Evolutionary conservation across 2,329 filamentous ascomycete species (phyloP).

Genomic region (Penicillium brevicompactum): DNA sequence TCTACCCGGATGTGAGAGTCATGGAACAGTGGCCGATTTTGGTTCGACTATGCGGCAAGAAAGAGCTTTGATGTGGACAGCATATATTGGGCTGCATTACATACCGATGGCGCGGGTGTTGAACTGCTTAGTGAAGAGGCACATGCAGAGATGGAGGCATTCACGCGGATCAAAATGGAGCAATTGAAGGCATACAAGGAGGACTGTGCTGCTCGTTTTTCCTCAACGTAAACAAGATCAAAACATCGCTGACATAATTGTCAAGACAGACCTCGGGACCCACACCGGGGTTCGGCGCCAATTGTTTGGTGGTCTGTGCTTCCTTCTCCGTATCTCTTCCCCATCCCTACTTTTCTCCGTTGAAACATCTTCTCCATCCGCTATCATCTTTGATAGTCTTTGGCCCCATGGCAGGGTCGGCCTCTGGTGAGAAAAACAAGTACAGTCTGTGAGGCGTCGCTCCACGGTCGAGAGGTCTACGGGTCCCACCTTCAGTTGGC

Average conservation of each 20-base stretch:
- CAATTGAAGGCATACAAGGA: slow-evolving; percentile 33
- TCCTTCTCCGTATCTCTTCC: too few species aligned
- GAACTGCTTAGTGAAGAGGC: slow-evolving; percentile 26
- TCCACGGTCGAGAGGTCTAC: too few species aligned
- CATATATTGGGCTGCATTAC: slow-evolving; percentile 30
- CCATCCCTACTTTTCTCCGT: too few species aligned
- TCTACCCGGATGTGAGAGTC: slow-evolving; percentile 27
- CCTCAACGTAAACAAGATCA: neutral
- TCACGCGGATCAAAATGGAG: slow-evolving; percentile 32
- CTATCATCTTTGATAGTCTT: too few species aligned
- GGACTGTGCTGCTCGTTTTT: slow-evolving; percentile 28
- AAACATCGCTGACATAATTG: too few species aligned
- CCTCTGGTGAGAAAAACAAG: too few species aligned
- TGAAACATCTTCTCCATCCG: too few species aligned
- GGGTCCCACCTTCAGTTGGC: too few species aligned
- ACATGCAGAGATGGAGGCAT: slow-evolving; percentile 27
- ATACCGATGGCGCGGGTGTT: slow-evolving; percentile 26
- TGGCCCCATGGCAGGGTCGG: too few species aligned
- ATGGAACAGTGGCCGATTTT: slow-evolving; percentile 29
- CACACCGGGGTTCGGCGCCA: too few species aligned
- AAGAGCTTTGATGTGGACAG: slow-evolving; percentile 30
- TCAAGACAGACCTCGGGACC: too few species aligned
- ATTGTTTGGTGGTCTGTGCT: neutral
- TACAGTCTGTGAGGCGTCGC: too few species aligned
- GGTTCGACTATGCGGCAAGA: slow-evolving; percentile 28